phyloP scores from a whole-genome alignment of 768 basidiomycete genomes.

The Myochromella boudieri region DNA sequence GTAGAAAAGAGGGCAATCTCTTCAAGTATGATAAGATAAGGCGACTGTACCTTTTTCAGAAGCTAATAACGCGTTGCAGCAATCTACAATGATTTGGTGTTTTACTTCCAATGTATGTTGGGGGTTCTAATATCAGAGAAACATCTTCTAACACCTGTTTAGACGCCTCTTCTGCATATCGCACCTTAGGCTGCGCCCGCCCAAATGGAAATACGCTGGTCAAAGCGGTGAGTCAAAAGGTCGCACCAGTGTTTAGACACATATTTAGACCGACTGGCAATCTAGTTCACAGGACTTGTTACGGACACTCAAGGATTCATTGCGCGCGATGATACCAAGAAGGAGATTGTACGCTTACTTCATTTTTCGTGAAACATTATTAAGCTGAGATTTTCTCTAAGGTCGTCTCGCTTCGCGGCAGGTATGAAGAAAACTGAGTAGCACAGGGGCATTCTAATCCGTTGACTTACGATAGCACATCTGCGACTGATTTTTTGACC shows the following conservation, averaged over 20 bases:
- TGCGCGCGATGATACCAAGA: conserved; percentile 39
- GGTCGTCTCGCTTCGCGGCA: conserved; percentile 40
- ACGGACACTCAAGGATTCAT: conserved; percentile 44
- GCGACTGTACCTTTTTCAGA: neutral
- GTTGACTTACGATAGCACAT: conserved; percentile 9
- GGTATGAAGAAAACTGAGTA: conserved; percentile 19
- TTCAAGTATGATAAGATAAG: neutral
- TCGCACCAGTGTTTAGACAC: neutral
- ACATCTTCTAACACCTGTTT: neutral
- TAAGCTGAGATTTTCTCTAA: too few species aligned
- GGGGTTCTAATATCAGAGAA: neutral
- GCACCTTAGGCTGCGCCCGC: conserved; percentile 19
- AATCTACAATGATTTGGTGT: conserved; percentile 29
- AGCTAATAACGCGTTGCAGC: conserved; percentile 7
- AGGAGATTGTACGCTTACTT: conserved; percentile 45
- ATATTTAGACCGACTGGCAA: neutral
- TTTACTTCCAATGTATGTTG: conserved; percentile 29
- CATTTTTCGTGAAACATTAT: too few species aligned
- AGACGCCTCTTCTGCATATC: conserved; percentile 32
- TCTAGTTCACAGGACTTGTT: conserved; percentile 34
- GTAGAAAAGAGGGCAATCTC: neutral
- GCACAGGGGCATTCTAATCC: conserved; percentile 1
- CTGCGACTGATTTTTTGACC: conserved; percentile 18
- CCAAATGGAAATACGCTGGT: conserved; percentile 24
- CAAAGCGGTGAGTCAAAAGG: conserved; percentile 8